Evolutionary conservation across 1,284 basidiomycete genomes (phyloP), one percentile per base, ranked within the genome.

Genomic region (Sporisorium sorghi): DNA sequence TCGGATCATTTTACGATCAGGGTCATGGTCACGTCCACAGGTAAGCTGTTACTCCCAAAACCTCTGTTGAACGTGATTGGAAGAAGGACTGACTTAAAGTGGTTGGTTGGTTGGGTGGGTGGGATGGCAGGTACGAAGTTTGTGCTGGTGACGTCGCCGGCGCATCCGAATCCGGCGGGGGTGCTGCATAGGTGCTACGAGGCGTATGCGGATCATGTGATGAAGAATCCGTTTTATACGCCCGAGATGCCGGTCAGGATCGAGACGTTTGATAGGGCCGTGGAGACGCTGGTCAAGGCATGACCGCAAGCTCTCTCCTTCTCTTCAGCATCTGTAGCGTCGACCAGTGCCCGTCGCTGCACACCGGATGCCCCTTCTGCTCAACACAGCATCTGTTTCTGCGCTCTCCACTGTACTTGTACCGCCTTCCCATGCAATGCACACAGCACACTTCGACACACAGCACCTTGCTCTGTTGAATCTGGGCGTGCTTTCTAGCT

Each of bases 171-270:
- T 58, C 65, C 87, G 17, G 71, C 76, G 0, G 65, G 71, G 3
- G 76, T 85, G 24, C 73, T 86, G 11, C 90, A 92, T 80, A 92
- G 90, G 82, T 90, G 93, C 56, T 97, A 97, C 85, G 93, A 96
- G 85, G 89, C 89, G 15, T 97, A 95, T 86, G 88, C 93, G 2
- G 95, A 97, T 82, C 90, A 92, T 5, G 94, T 97, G 57, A 97
- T 97, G 94, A 98, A 99, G 88, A 98, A 98, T 83, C 97, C 97
- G 0, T 99, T 99, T 86, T 94, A 99, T 85, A 97, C 94, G 4
- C 92, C 92, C 26, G 97, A 99, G 86, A 99, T 99, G 96, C 97
- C 97, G 1, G 96, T 99, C 76, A 90, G 96, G 51, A 92, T 89
- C 54, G 92, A 94, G 77, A 90, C 89, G 10, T 99, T 99, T 81